Base-by-base conservation (phyloP, 2,329 filamentous ascomycete genomes). In the Trichoderma sp. region DNA sequence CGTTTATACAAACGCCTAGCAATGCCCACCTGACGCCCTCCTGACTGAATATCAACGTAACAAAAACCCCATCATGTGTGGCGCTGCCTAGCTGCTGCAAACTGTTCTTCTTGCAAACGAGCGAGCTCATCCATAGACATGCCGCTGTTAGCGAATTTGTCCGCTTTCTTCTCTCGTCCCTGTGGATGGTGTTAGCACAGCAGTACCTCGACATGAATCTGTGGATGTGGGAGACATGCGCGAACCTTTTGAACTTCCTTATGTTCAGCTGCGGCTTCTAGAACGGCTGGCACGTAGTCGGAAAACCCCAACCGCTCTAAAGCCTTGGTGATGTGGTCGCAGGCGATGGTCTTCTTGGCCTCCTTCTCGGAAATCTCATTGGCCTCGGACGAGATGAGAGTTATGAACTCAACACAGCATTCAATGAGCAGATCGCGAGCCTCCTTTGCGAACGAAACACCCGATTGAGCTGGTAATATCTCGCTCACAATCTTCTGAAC, bases 281-380 rank as follows among this genome's bases (percentile, higher is more conserved):
- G 82, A 14, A 99, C 93, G 70, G 94, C 92, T 18, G 91, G 89
- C 7, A 99, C 92, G 77, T 98, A 99, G 74, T 97, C 94, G 11
- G 90, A 87, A 79, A 98, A 99, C 1, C 95, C 96, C 24, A 99
- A 87, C 75, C 97, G 92, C 75, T 95, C 92, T 52, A 99, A 86
- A 0, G 96, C 96, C 77, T 95, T 95, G 77, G 95, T 96, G 75
- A 99, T 96, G 82, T 99, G 96, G 76, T 99, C 96, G 79, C 93
- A 97, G 14, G 95, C 95, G 75, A 99, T 99, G 4, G 96, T 99
- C 86, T 99, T 99, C 84, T 99, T 99, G 60, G 94, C 93, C 77
- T 99, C 96, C 81, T 97, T 97, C 79, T 99, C 96, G 14, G 94
- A 96, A 72, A 99, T 99, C 76, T 99, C 96, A 81, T 99, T 99